phyloP scores from a whole-genome alignment of 352 stramenopile genomes.

The Phytophthora gonapodyides region DNA sequence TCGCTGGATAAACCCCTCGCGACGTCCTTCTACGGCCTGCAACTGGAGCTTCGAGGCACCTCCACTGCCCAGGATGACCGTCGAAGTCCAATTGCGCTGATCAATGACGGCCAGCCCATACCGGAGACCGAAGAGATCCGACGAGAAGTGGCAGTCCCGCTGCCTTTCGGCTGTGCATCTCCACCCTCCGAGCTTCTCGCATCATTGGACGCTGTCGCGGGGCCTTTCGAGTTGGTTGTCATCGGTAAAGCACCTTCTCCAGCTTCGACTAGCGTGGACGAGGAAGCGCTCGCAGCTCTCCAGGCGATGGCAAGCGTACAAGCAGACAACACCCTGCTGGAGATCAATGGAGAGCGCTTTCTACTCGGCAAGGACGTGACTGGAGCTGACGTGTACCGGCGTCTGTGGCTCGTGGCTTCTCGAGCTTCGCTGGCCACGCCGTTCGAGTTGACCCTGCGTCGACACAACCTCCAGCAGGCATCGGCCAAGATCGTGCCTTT shows the following conservation, averaged over 20 bases:
- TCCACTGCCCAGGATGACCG: conserved; percentile 6
- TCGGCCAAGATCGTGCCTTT: conserved; percentile 65
- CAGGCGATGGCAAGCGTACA: conserved; percentile 50
- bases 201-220: conserved; percentile 26
- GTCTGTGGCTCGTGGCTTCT: conserved; percentile 35
- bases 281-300: conserved; percentile 20
- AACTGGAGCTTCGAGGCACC: conserved; percentile 46
- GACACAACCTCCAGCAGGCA: conserved; percentile 58
- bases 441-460: conserved; percentile 54
- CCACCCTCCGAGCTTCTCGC: conserved; percentile 11
- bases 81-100: conserved; percentile 13
- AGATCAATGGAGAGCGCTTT: conserved; percentile 58
- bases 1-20: conserved; percentile 18
- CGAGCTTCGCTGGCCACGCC: conserved; percentile 45
- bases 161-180: conserved; percentile 16
- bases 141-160: conserved; percentile 2
- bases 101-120: conserved; percentile 22
- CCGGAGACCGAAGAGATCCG: conserved; percentile 5
- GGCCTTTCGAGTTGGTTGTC: conserved; percentile 43
- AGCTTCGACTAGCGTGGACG: conserved; percentile 23
- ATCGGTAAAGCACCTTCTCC: conserved; percentile 27
- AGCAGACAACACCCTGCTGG: conserved; percentile 42
- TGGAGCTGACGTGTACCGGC: conserved; percentile 36
- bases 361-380: conserved; percentile 25
- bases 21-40: conserved; percentile 48